Evolutionary conservation across 108 stramenopile species (phyloP), one percentile per base, ranked within the genome.

Genomic region (Skeletonema grethae): DNA sequence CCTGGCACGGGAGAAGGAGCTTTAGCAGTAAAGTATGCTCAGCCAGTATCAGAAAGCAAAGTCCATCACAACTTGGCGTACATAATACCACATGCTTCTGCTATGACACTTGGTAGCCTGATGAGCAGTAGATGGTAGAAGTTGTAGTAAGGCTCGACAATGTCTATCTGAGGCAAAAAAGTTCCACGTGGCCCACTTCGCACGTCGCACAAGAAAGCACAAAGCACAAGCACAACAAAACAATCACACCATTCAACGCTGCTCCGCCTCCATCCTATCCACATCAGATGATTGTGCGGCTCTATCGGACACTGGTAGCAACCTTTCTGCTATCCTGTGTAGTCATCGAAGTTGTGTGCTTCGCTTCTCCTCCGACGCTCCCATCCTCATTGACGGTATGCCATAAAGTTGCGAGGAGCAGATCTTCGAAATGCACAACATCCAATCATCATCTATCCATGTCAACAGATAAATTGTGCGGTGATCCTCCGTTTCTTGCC

Each of bases 401-500:
- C 15, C 4, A 43, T 43, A n/a, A 0, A n/a, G 15, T 43, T 15
- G 41, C 41, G 41, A 43, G 41, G 3, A 43, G 41, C 15, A n/a
- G 1, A 43, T 43, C 41, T 43, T 43, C 41, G 41, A 43, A 15
- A n/a, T 43, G 13, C 25, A 28, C 25, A 28, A 28, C 25, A 28
- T 28, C 3, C 41, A 43, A 43, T 43, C 41, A 15, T 43, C 41
- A 43, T 43, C 41, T 43, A 43, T 43, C 13, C 4, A 43, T 43
- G 41, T 43, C 41, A 43, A 43, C 15, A 43, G 15, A 43, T n/a
- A 43, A 43, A 43, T 43, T 50, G 25, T 80, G 79, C 67, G 67
- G 67, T 35, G 63, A 68, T 20, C 72, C 77, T 7, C 90, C 90
- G 7, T 83, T 75, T 63, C 63, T 93, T 30, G 92, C 89, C 39